These are phyloP conservation scores for Didymella keratinophila DNA, from an alignment of 2,329 filamentous ascomycete genomes.

Conservation along the genomic window DNA sequence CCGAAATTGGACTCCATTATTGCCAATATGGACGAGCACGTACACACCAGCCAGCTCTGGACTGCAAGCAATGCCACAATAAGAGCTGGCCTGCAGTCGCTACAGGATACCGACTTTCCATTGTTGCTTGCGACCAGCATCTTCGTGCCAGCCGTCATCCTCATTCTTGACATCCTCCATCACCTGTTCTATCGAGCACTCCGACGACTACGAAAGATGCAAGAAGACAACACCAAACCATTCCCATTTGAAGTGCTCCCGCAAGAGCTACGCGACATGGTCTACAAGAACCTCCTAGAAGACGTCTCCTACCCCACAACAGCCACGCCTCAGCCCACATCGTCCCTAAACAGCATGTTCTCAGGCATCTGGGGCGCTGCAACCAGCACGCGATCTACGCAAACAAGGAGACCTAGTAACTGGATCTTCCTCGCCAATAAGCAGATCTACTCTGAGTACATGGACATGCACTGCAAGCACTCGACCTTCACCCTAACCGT, in stretches of 20 bases:
- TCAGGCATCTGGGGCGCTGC: constrained; percentile 4
- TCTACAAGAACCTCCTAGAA: constrained; percentile 44
- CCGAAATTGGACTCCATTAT: constrained; percentile 5
- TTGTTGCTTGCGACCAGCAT: constrained; percentile 2
- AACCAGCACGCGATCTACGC: not conserved
- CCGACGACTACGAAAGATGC: constrained; percentile 31
- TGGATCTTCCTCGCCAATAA: constrained; percentile 22
- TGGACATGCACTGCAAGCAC: constrained; percentile 44
- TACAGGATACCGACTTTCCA: not conserved
- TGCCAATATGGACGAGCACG: constrained; percentile 7
- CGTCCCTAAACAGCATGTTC: constrained; percentile 32
- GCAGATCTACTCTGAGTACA: constrained; percentile 47
- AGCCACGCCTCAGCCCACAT: constrained; percentile 19
- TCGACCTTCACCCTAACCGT: constrained; percentile 44
- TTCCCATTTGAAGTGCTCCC: constrained; percentile 44
- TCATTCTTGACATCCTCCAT: constrained; percentile 23
- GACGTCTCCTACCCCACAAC: constrained; percentile 41
- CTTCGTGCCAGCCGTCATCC: not conserved
- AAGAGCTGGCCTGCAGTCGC: not conserved
- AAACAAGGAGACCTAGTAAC: constrained; percentile 1
- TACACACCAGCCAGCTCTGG: not conserved
- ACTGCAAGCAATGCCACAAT: not conserved
- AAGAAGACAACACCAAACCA: constrained; percentile 26
- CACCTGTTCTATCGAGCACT: constrained; percentile 23
- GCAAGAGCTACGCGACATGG: constrained; percentile 44